Evolutionary conservation across 306 rosid species (phyloP).

Genomic region (Dicorynia guianensis): DNA sequence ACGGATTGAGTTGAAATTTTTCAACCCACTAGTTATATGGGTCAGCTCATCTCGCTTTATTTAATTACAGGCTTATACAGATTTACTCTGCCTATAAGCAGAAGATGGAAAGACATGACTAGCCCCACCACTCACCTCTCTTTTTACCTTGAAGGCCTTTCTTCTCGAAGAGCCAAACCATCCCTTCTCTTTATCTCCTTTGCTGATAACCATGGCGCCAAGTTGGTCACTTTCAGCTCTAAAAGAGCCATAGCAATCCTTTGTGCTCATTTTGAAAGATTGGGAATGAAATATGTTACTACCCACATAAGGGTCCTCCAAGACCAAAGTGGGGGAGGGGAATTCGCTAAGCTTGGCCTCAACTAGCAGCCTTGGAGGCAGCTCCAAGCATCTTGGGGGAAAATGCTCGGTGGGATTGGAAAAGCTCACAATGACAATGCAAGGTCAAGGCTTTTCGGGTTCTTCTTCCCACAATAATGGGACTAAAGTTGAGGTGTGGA

Average conservation of each 20-base stretch:
- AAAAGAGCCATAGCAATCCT: constrained; percentile 52
- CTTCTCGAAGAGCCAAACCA: constrained; percentile 72
- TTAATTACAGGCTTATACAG: too few species aligned
- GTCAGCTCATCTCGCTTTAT: too few species aligned
- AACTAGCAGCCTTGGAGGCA: constrained; percentile 78
- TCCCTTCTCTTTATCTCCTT: constrained; percentile 50
- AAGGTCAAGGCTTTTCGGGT: constrained; percentile 91
- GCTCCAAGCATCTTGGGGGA: constrained; percentile 60
- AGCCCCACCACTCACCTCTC: constrained; percentile 58
- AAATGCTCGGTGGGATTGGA: constrained; percentile 34
- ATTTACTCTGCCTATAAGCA: constrained; percentile 53
- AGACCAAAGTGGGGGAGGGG: constrained; percentile 64
- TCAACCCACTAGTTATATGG: too few species aligned
- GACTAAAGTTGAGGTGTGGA: constrained; percentile 59
- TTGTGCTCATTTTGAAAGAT: constrained; percentile 53
- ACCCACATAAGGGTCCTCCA: constrained; percentile 61
- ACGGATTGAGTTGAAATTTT: too few species aligned
- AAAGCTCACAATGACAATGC: constrained; percentile 44
- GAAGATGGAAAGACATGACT: constrained; percentile 69
- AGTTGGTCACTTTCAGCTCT: constrained; percentile 54
- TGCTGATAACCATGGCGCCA: constrained; percentile 55
- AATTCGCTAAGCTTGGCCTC: constrained; percentile 42
- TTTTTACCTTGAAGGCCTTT: constrained; percentile 51
- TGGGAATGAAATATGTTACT: constrained; percentile 49
- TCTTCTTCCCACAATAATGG: constrained; percentile 93